A percentile compares a stretch with the other conserved stretches of the same genome.
These are phyloP conservation scores for Chaetothyriales sp. DNA, from an alignment of 2,329 filamentous ascomycete species.

Conservation along the genomic window DNA sequence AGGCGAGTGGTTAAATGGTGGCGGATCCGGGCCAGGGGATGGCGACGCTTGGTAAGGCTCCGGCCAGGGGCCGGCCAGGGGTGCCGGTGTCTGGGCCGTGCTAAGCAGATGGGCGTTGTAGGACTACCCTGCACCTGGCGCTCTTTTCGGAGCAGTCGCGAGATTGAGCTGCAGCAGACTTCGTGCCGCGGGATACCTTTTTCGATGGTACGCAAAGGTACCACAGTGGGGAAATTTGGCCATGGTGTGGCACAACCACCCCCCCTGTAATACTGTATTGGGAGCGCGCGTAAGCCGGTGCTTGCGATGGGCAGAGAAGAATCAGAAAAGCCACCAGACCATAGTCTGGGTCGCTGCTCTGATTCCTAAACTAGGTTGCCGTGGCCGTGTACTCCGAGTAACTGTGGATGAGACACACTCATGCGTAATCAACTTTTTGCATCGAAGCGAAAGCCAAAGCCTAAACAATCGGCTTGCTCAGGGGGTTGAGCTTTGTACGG, in stretches of 20 bases:
- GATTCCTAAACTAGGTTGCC: too few relatives aligned
- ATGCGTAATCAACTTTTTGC: too few relatives aligned
- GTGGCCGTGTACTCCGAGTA: too few relatives aligned
- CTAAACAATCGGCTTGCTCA: too few relatives aligned
- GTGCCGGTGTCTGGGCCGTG: background rate
- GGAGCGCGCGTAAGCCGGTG: too few relatives aligned
- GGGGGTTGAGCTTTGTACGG: too few relatives aligned
- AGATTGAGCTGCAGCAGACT: background rate
- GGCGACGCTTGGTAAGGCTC: slow-evolving; percentile 5
- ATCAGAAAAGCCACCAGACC: too few relatives aligned
- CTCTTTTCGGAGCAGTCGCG: background rate
- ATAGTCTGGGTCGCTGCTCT: too few relatives aligned
- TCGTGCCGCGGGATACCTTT: background rate
- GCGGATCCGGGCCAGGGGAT: slow-evolving; percentile 4
- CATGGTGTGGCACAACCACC: background rate
- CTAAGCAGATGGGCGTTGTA: background rate
- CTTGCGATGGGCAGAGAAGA: too few relatives aligned
- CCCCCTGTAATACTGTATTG: too few relatives aligned
- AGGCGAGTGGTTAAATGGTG: slow-evolving; percentile 3
- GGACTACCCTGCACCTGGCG: background rate
- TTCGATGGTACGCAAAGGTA: background rate
- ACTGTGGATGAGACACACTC: too few relatives aligned
- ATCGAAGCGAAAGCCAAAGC: too few relatives aligned
- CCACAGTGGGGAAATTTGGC: background rate
- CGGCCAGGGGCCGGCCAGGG: background rate